Evolutionary conservation across 805 yeast species (phyloP).

Genomic region (Ogataea paradorogensis): DNA sequence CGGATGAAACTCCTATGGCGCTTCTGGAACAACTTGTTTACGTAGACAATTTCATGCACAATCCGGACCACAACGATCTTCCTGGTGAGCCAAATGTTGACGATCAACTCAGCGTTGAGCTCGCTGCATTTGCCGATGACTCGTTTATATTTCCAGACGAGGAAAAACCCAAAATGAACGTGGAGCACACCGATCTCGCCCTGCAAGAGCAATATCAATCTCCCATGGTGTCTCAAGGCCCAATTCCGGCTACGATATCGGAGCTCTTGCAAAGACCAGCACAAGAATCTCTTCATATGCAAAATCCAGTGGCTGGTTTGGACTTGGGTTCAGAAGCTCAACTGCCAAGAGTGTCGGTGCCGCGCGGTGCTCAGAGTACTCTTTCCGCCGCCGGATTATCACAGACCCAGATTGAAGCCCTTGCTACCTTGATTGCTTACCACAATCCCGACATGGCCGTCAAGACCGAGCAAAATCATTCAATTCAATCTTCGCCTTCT

Average conservation of each 20-base stretch:
- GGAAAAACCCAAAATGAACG: conserved; percentile 52
- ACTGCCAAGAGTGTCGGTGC: conserved; percentile 61
- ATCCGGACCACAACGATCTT: conserved; percentile 35
- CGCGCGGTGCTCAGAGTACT: conserved; percentile 67
- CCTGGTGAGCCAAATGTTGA: conserved; percentile 42
- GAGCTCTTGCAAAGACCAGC: conserved; percentile 19
- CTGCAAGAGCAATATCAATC: conserved; percentile 3
- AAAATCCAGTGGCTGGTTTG: conserved; percentile 25
- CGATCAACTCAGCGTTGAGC: conserved; percentile 57
- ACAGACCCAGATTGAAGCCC: conserved; percentile 66
- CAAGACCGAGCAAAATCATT: neutral
- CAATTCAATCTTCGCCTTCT: neutral
- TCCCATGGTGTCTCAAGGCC: conserved; percentile 4
- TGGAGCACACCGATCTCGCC: conserved; percentile 9
- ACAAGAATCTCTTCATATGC: conserved; percentile 25
- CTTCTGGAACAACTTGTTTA: conserved; percentile 75
- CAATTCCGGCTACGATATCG: conserved; percentile 32
- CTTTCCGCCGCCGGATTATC: conserved; percentile 64
- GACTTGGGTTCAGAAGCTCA: conserved; percentile 3
- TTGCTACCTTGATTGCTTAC: conserved; percentile 71
- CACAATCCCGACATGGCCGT: conserved; percentile 37
- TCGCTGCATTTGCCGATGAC: conserved; percentile 82
- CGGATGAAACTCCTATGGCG: conserved; percentile 40
- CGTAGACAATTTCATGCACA: conserved; percentile 72
- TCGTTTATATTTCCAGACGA: conserved; percentile 80